phyloP scores from a whole-genome alignment of 2,329 filamentous ascomycete species.

The Orbilia brochopaga region DNA sequence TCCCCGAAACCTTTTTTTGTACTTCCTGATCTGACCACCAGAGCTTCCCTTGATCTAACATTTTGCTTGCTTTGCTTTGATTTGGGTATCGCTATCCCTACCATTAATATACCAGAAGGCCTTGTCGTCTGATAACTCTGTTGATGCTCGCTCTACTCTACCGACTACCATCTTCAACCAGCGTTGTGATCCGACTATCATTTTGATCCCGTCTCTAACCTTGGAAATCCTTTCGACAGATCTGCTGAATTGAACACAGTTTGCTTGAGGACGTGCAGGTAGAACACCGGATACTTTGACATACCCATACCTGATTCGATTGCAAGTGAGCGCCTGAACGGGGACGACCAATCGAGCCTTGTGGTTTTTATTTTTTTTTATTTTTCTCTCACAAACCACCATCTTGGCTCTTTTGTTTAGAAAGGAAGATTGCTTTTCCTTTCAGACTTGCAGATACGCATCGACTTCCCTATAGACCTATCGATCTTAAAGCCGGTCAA shows the following conservation, averaged over 20 bases:
- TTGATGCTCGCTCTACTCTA: conserved; percentile 33
- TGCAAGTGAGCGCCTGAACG: conserved; percentile 7
- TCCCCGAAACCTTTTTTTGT: conserved; percentile 47
- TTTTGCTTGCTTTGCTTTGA: conserved; percentile 23
- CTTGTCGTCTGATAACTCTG: conserved; percentile 41
- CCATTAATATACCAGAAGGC: conserved; percentile 29
- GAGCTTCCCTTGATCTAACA: conserved; percentile 33
- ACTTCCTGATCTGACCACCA: conserved; percentile 48
- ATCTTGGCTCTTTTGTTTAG: conserved; percentile 9
- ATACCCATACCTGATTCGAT: conserved; percentile 1
- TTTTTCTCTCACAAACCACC: background rate
- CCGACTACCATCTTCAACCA: conserved; percentile 19
- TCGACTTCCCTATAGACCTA: conserved; percentile 37
- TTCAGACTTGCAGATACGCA: conserved; percentile 35
- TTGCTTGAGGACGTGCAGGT: conserved; percentile 1
- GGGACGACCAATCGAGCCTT: conserved; percentile 10
- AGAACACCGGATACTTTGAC: conserved; percentile 15
- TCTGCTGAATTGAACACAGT: conserved; percentile 8
- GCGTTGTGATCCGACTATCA: conserved; percentile 10
- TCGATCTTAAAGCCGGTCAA: conserved; percentile 17
- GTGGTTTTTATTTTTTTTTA: conserved; percentile 1
- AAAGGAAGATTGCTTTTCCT: conserved; percentile 28
- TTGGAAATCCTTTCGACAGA: conserved; percentile 11
- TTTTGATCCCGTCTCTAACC: conserved; percentile 11
- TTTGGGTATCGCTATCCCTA: conserved; percentile 37